Conservation (phyloP, 768 basidiomycete genomes). For the Russula compacta region DNA sequence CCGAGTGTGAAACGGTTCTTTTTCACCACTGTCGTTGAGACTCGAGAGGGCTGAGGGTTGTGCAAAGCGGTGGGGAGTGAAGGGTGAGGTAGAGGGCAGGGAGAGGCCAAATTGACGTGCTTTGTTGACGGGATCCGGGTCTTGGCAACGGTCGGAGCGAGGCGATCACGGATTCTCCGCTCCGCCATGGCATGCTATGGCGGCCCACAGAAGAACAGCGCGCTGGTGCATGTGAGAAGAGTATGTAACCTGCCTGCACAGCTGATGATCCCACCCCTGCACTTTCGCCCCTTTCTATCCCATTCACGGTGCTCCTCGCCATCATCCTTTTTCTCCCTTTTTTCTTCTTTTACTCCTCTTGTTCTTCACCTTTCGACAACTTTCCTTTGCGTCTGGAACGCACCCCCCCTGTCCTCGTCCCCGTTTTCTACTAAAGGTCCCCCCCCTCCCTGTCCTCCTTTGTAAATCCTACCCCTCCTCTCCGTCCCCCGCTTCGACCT, state of each 20-base stretch:
- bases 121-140: no score
- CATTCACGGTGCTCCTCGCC: neutral
- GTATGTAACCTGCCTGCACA: no score
- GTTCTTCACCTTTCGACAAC: constrained; percentile 14
- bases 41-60: no score
- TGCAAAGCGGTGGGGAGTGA: no score
- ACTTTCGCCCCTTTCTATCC: neutral
- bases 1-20: no score
- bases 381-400: constrained; percentile 20
- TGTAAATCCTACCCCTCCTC: neutral
- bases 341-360: constrained; percentile 5
- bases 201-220: no score
- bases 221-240: no score
- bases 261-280: neutral
- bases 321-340: neutral
- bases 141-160: no score
- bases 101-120: neutral
- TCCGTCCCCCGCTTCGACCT: neutral
- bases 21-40: no score
- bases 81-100: neutral
- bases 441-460: neutral
- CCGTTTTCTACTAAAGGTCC: neutral
- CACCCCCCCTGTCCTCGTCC: constrained; percentile 2
- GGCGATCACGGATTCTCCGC: neutral
- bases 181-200: no score